A percentile compares a stretch with the other conserved stretches of the same genome.
These are phyloP conservation scores for Rhodotorula paludigena DNA, from an alignment of 768 basidiomycete genomes.

Conservation along the genomic window DNA sequence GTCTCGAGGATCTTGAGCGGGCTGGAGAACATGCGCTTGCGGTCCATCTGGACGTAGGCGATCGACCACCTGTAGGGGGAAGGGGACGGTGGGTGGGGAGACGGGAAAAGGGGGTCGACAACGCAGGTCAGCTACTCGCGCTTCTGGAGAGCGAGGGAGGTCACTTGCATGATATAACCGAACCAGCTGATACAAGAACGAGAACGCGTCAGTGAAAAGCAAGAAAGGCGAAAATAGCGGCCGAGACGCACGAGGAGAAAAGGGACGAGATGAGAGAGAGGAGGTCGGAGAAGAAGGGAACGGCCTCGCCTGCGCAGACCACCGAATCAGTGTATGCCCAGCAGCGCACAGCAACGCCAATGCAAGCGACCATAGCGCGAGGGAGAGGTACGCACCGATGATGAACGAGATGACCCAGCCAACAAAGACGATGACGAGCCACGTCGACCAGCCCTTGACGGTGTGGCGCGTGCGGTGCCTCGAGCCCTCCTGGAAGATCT, in stretches of 20 bases:
- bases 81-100: too few species aligned
- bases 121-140: too few species aligned
- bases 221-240: too few species aligned
- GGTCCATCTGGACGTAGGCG: conserved; percentile 38
- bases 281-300: conserved; percentile 40
- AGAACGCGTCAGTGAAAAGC: too few species aligned
- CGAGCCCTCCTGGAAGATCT: conserved; percentile 39
- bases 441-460: conserved; percentile 38
- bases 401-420: conserved; percentile 39
- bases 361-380: too few species aligned
- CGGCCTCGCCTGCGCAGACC: too few species aligned
- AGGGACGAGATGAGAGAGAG: conserved; percentile 27
- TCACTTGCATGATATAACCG: conserved; percentile 42
- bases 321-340: too few species aligned
- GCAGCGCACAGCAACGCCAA: too few species aligned
- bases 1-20: conserved; percentile 7
- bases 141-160: too few species aligned
- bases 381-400: too few species aligned
- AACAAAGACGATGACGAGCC: conserved; percentile 37
- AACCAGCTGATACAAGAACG: conserved; percentile 3
- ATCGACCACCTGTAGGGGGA: too few species aligned
- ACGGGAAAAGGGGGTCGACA: too few species aligned
- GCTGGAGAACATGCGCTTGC: conserved; percentile 7
- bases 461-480: conserved; percentile 39
- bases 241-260: conserved; percentile 23